Percentiles rank a stretch among this genome's conserved stretches.
These are phyloP conservation scores for Phytophthora hybrid DNA, from an alignment of 352 stramenopile genomes.

Conservation along the genomic window DNA sequence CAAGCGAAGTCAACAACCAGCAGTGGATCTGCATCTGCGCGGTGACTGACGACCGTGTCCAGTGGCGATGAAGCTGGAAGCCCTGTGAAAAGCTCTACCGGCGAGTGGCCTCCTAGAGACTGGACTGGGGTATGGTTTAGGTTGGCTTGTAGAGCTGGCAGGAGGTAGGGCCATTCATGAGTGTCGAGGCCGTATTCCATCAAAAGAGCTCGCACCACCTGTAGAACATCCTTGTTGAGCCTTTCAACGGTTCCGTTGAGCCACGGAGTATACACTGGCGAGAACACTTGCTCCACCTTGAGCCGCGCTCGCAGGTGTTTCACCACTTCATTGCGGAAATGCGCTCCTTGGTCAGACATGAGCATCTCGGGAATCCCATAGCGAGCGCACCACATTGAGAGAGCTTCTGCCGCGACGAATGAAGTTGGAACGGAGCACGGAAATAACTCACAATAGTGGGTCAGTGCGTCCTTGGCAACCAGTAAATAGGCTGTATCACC, in stretches of 20 bases:
- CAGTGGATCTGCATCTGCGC: background rate
- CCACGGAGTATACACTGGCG: too few relatives aligned
- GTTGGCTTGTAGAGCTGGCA: conserved; percentile 23
- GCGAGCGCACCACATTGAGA: conserved; percentile 4
- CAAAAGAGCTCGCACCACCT: too few relatives aligned
- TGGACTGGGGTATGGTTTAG: conserved; percentile 28
- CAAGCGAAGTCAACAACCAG: background rate
- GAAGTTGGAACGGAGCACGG: conserved; percentile 8
- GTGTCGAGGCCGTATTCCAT: too few relatives aligned
- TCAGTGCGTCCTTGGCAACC: conserved; percentile 19
- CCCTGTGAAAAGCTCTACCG: conserved; percentile 26
- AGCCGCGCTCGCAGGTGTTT: background rate
- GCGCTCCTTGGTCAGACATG: conserved; percentile 20
- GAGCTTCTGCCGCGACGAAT: conserved; percentile 14
- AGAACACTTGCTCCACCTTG: too few relatives aligned
- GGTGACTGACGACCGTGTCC: background rate
- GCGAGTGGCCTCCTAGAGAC: conserved; percentile 14
- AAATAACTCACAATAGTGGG: conserved; percentile 28
- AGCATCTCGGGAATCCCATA: conserved; percentile 20
- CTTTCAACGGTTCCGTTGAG: too few relatives aligned
- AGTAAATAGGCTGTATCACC: conserved; percentile 19
- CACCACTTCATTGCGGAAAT: conserved; percentile 31
- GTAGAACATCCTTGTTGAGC: too few relatives aligned
- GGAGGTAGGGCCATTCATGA: conserved; percentile 18
- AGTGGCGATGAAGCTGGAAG: conserved; percentile 14